These are phyloP conservation scores for Cyclocybe aegerita DNA, from an alignment of 768 basidiomycete genomes.

Conservation along the genomic window DNA sequence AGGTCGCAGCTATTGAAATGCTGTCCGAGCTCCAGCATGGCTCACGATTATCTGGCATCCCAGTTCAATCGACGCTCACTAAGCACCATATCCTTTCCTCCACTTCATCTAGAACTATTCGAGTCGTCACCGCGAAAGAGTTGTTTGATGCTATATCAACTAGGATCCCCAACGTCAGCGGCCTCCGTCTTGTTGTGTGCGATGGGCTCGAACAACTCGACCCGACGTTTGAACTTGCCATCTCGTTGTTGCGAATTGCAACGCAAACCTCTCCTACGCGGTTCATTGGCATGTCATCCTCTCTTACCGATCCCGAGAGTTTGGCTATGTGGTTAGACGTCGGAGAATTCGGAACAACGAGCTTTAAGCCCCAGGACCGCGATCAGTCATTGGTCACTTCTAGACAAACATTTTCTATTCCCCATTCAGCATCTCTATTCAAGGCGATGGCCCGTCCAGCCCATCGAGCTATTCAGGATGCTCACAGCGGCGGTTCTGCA, in stretches of 20 bases:
- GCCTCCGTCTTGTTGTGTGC: constrained; percentile 69
- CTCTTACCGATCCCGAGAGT: constrained; percentile 78
- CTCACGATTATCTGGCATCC: constrained; percentile 37
- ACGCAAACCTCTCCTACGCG: constrained; percentile 65
- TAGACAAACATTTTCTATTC: constrained; percentile 79
- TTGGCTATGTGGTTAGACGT: constrained; percentile 85
- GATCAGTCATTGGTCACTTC: constrained; percentile 73
- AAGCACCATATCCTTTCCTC: constrained; percentile 22
- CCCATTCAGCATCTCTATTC: constrained; percentile 83
- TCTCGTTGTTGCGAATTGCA: constrained; percentile 70
- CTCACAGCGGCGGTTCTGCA: constrained; percentile 44
- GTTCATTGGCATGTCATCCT: constrained; percentile 73
- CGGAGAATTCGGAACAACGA: constrained; percentile 58
- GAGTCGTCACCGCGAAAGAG: constrained; percentile 53
- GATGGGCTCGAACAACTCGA: constrained; percentile 88
- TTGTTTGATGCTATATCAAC: constrained; percentile 45
- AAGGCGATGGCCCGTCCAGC: constrained; percentile 92
- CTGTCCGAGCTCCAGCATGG: constrained; percentile 49
- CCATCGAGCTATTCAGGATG: constrained; percentile 66
- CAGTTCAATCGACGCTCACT: constrained; percentile 27
- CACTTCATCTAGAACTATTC: constrained; percentile 45
- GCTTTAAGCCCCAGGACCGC: constrained; percentile 81
- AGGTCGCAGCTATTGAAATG: constrained; percentile 55
- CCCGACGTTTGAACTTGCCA: constrained; percentile 74
- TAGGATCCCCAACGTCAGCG: constrained; percentile 29